A percentile compares a stretch with the other conserved stretches of the same genome.
Evolutionary conservation across 176 grass and related monocot species (phyloP).

Genomic region (Paspalum notatum): DNA sequence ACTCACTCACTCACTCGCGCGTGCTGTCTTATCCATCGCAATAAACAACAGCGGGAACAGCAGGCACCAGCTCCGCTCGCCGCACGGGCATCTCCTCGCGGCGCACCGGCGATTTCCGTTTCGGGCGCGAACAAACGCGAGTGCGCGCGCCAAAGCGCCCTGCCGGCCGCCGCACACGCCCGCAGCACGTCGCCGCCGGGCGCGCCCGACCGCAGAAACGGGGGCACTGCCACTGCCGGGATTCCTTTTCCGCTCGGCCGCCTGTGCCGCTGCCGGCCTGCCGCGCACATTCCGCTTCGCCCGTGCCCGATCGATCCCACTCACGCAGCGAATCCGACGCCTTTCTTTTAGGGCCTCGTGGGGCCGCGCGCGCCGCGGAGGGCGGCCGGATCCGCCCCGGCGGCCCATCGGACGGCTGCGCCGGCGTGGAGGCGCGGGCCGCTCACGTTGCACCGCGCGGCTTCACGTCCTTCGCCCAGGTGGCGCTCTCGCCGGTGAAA

Average conservation of each 20-base stretch:
- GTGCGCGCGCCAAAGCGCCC: conserved; percentile 26
- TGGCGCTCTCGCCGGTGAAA: not conserved
- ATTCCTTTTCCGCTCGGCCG: not conserved
- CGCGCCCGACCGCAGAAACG: conserved; percentile 36
- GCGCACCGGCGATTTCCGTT: conserved; percentile 42
- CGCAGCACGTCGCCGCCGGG: conserved; percentile 35
- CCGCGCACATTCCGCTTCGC: not conserved
- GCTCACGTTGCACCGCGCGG: not conserved
- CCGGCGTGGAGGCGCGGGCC: not conserved
- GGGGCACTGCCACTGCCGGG: not conserved
- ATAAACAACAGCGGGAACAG: not conserved
- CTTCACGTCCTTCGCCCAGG: conserved; percentile 11
- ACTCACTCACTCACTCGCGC: not conserved
- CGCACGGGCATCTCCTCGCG: not conserved
- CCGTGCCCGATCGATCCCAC: conserved; percentile 23
- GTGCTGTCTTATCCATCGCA: conserved; percentile 23
- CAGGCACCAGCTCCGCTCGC: not conserved
- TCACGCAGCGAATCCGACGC: conserved; percentile 24
- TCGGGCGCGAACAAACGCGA: conserved; percentile 18
- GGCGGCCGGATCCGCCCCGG: not conserved
- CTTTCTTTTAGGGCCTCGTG: not conserved
- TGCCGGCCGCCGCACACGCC: not conserved
- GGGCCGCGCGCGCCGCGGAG: not conserved
- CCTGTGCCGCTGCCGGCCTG: not conserved
- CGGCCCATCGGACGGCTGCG: conserved; percentile 28